Conservation (phyloP, 31 red algal species). For the Endocladia muricata region DNA sequence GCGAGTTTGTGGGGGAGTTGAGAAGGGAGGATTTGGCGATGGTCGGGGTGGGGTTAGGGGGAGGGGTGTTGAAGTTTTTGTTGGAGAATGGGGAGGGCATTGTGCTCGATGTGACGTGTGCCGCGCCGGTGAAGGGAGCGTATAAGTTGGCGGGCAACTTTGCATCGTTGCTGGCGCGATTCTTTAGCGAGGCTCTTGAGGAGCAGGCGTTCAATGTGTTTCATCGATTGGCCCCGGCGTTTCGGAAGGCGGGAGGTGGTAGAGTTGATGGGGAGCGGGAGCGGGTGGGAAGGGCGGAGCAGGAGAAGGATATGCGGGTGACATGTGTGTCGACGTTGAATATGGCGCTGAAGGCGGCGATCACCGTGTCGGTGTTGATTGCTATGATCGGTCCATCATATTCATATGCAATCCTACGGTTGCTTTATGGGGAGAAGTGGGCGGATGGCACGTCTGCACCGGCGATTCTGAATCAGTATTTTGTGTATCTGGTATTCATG, state of each 20-base stretch:
- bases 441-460: constrained; percentile 66
- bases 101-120: constrained; percentile 56
- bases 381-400: constrained; percentile 64
- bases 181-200: constrained; percentile 90
- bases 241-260: constrained; percentile 2
- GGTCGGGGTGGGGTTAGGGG: constrained; percentile 32
- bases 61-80: constrained; percentile 67
- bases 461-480: constrained; percentile 47
- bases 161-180: constrained; percentile 69
- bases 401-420: constrained; percentile 58
- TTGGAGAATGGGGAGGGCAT: constrained; percentile 90
- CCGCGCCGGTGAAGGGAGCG: constrained; percentile 48
- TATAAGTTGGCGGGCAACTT: constrained; percentile 95
- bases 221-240: constrained; percentile 53
- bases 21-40: constrained; percentile 42
- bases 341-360: constrained; percentile 53
- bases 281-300: too few species aligned
- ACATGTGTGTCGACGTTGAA: constrained; percentile 37
- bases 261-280: background rate
- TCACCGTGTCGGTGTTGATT: constrained; percentile 53
- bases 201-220: constrained; percentile 91
- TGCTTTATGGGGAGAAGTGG: constrained; percentile 76
- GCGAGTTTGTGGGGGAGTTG: background rate
- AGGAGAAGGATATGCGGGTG: constrained; percentile 10
- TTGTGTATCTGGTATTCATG: constrained; percentile 82